These are phyloP conservation scores for Cucurbita ficifolia DNA, from an alignment of 306 rosid species.

Conservation along the genomic window DNA sequence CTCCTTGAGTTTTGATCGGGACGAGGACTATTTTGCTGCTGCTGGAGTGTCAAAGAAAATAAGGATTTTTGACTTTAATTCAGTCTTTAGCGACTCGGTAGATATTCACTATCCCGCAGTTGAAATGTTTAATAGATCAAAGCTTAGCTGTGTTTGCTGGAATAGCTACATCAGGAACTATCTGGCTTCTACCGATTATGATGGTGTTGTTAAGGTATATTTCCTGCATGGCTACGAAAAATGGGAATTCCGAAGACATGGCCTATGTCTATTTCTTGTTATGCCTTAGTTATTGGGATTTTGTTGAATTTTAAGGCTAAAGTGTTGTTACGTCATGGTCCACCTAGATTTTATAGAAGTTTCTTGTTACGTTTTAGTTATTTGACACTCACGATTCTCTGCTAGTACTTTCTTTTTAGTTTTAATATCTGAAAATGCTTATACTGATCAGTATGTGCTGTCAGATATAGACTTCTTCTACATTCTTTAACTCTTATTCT, in stretches of 20 bases:
- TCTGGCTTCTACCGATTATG: conserved; percentile 86
- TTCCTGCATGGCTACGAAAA: conserved; percentile 4
- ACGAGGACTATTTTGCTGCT: conserved; percentile 79
- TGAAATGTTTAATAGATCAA: conserved; percentile 75
- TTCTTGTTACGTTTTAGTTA: background rate
- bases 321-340: background rate
- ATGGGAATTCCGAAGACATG: background rate
- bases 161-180: conserved; percentile 81
- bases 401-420: background rate
- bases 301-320: background rate
- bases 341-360: background rate
- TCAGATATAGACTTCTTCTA: background rate
- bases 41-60: conserved; percentile 93
- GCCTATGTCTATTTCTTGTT: background rate
- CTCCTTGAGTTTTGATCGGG: conserved; percentile 89
- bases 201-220: conserved; percentile 77
- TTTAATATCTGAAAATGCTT: background rate
- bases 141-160: conserved; percentile 90
- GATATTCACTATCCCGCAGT: conserved; percentile 80
- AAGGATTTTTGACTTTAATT: conserved; percentile 61
- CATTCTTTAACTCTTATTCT: background rate
- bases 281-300: background rate
- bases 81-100: conserved; percentile 55
- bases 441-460: background rate
- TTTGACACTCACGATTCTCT: background rate